These are phyloP conservation scores for Candida gorgasii DNA, from an alignment of 805 yeast genomes.

Conservation along the genomic window DNA sequence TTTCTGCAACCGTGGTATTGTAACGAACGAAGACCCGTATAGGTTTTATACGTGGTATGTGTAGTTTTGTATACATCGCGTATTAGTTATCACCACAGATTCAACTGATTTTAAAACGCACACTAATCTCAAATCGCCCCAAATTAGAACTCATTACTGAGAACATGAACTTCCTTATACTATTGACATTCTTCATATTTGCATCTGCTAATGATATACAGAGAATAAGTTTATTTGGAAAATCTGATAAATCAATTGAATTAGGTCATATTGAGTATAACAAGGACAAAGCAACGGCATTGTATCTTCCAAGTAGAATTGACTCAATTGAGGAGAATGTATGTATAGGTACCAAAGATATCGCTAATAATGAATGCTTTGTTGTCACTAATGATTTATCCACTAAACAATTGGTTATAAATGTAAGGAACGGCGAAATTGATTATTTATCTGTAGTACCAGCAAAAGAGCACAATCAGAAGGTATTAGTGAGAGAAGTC, in stretches of 20 bases:
- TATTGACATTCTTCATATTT: not conserved
- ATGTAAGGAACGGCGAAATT: not conserved
- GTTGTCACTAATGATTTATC: conserved; percentile 10
- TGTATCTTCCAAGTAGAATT: conserved; percentile 12
- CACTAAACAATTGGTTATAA: conserved; percentile 15
- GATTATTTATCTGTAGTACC: conserved; percentile 9
- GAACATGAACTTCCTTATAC: not conserved
- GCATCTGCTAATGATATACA: not conserved
- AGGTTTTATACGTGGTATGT: not conserved
- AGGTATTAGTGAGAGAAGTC: conserved; percentile 1
- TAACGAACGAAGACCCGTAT: not conserved
- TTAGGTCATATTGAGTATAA: conserved; percentile 21
- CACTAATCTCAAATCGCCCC: too few species aligned
- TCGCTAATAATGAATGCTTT: conserved; percentile 34
- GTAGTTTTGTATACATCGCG: conserved; percentile 7
- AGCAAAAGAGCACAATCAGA: not conserved
- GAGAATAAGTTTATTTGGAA: conserved; percentile 3
- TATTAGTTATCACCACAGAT: too few species aligned
- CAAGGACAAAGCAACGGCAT: conserved; percentile 7
- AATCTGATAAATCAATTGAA: conserved; percentile 1
- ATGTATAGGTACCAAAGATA: conserved; percentile 32
- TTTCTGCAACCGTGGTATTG: not conserved
- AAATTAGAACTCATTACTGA: too few species aligned
- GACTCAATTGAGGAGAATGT: conserved; percentile 1
- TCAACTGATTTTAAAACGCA: too few species aligned